A percentile compares a stretch with the other conserved stretches of the same genome.
Conservation (phyloP, 2,329 filamentous ascomycete species). For the Hypoxylon sp. region DNA sequence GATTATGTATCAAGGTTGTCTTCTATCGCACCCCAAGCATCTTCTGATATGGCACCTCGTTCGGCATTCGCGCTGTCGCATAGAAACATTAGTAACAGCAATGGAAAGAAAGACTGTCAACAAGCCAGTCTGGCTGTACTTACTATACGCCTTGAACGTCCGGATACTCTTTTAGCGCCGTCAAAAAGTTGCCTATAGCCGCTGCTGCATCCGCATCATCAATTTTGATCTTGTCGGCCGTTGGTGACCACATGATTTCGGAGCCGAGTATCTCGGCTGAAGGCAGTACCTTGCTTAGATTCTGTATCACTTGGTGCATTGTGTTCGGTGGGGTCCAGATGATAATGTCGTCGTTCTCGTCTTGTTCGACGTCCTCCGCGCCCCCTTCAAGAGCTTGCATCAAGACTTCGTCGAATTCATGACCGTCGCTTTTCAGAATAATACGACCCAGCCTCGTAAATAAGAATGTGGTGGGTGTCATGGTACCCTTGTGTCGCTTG, state of each 20-base stretch:
- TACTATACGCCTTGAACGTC: conserved; percentile 82
- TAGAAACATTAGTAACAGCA: conserved; percentile 3
- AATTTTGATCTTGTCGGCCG: conserved; percentile 77
- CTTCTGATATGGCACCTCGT: conserved; percentile 63
- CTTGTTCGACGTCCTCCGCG: conserved; percentile 76
- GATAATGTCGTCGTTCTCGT: conserved; percentile 76
- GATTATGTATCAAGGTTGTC: conserved; percentile 61
- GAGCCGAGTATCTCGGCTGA: conserved; percentile 76
- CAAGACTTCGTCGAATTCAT: conserved; percentile 75
- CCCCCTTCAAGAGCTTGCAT: conserved; percentile 88
- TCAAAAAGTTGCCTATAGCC: conserved; percentile 69
- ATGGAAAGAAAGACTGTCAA: neutral
- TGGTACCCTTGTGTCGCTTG: conserved; percentile 76
- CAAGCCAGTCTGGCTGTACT: conserved; percentile 14
- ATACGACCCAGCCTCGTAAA: conserved; percentile 85
- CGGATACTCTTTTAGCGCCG: conserved; percentile 71
- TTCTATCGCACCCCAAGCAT: conserved; percentile 65
- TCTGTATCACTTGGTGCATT: conserved; percentile 72
- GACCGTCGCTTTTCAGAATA: conserved; percentile 66
- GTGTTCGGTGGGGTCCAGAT: conserved; percentile 76
- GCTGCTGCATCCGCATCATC: conserved; percentile 67
- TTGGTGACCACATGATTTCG: conserved; percentile 87
- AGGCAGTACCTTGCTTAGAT: conserved; percentile 68
- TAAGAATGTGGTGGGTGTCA: conserved; percentile 82
- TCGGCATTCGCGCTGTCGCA: conserved; percentile 67